Base-by-base conservation (phyloP, 176 grass and related monocot genomes). In the Saccharum spontaneum region DNA sequence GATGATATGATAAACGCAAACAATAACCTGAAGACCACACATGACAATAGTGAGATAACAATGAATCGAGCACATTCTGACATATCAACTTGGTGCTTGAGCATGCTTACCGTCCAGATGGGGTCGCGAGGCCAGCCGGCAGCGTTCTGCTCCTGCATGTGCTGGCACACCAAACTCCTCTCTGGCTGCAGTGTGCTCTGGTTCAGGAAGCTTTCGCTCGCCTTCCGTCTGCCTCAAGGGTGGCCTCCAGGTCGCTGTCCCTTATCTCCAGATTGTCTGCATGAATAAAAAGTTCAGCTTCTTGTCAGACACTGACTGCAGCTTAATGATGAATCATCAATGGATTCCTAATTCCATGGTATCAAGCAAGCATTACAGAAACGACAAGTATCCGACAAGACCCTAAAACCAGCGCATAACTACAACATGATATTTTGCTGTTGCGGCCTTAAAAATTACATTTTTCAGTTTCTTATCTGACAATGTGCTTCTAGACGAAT, bases 231-330 rank as follows among this genome's bases (percentile, higher is more conserved):
- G 59, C 69, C 49, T 91, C 86, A 37, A 82, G 75, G 30, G 80
- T 84, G 3, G 86, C 83, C 39, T 48, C 48, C 1, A 44, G 66
- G 31, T 82, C 85, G 48, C 60, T 90, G 55, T 86, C 76, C 78
- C 82, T 72, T 86, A 64, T 91, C 83, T 85, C 88, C 78, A 91
- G 49, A 80, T 89, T 93, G 49, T 77, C 91, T 95, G 86, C 36
- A 85, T 55, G 14, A 55, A 73, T 44, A 22, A 86, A 3, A 24
- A 20, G 50, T 89, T 67, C 61, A 85, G 37, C 8, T 79, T 46
- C 22, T 28, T 79, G 46, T 79, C 67, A 84, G 60, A 55, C 1
- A 23, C 20, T 8, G 13, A 57, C 45, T 38, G 31, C 64, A 81
- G 44, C 7, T 60, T 23, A 59, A 60, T 1, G 9, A n/a, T n/a